Conservation (phyloP, 495 filamentous ascomycete species). For the Jackrogersella minutella region DNA sequence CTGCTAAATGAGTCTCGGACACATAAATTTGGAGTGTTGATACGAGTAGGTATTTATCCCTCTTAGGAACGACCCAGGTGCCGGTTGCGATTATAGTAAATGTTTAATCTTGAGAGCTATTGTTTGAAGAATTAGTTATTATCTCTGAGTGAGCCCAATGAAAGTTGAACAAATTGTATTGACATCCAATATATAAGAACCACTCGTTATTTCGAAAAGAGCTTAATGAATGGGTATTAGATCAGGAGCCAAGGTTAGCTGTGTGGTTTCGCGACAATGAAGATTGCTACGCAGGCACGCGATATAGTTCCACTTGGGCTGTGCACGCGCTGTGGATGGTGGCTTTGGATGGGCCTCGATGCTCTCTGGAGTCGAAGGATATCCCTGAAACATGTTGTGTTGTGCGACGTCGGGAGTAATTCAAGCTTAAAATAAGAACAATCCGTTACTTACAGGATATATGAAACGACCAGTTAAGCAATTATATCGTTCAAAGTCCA, state of each 20-base stretch:
- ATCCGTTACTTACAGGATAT: conserved; percentile 33
- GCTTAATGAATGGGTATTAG: background rate
- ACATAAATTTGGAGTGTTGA: background rate
- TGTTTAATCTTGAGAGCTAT: background rate
- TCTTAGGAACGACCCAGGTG: conserved; percentile 1
- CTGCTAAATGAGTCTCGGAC: conserved; percentile 21
- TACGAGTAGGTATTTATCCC: conserved; percentile 2
- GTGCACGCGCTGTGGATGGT: conserved; percentile 4
- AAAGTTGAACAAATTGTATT: background rate
- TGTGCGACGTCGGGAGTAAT: conserved; percentile 41
- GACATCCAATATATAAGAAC: background rate
- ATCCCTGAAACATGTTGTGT: conserved; percentile 35
- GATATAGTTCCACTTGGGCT: conserved; percentile 31
- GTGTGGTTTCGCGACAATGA: conserved; percentile 16
- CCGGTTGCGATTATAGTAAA: background rate
- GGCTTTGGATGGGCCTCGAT: conserved; percentile 11
- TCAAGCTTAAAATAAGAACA: conserved; percentile 43
- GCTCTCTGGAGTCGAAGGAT: conserved; percentile 24
- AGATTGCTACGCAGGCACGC: conserved; percentile 29
- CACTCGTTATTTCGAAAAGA: background rate
- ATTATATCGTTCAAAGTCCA: background rate
- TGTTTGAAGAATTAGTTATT: background rate
- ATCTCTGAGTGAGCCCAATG: background rate
- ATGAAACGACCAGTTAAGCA: conserved; percentile 11
- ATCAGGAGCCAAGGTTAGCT: conserved; percentile 1